These are phyloP conservation scores for Termitomyces sp. DNA, from an alignment of 768 basidiomycete species.

Conservation along the genomic window DNA sequence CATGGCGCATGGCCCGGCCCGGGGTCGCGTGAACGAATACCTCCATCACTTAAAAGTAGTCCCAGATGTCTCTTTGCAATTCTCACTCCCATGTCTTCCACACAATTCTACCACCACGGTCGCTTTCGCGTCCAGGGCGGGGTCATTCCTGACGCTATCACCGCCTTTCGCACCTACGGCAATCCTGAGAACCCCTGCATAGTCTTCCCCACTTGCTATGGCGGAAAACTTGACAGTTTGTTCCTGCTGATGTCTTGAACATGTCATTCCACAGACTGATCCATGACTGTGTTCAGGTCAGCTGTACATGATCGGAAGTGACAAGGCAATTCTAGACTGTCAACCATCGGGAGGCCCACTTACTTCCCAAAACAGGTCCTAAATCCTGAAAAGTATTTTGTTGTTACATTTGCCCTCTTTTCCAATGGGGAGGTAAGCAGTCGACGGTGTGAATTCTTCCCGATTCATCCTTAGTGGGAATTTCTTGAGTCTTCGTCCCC, in stretches of 20 bases:
- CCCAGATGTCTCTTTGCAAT: background rate
- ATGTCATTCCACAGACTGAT: background rate
- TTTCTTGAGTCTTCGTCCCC: conserved; percentile 51
- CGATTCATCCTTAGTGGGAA: background rate
- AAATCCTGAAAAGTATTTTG: conserved; percentile 48
- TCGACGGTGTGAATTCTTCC: background rate
- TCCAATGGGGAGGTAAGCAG: conserved; percentile 52
- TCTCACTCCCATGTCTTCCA: conserved; percentile 16
- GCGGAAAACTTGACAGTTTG: conserved; percentile 49
- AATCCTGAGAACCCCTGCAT: conserved; percentile 49
- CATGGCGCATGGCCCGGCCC: background rate
- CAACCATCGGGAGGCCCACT: background rate
- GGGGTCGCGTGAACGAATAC: background rate
- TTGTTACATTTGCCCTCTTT: conserved; percentile 56
- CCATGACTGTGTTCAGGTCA: conserved; percentile 29
- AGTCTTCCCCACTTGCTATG: conserved; percentile 56
- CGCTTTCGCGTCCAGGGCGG: conserved; percentile 51
- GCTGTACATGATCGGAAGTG: conserved; percentile 43
- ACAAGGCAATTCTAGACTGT: conserved; percentile 33
- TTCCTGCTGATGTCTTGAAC: conserved; percentile 8
- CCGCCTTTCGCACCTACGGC: conserved; percentile 56
- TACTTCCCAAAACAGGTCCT: conserved; percentile 31
- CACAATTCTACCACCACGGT: conserved; percentile 51
- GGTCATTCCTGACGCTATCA: conserved; percentile 50
- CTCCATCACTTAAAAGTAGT: too few relatives aligned